phyloP scores from a whole-genome alignment of 768 basidiomycete genomes.

The Leucosporidium scottii region DNA sequence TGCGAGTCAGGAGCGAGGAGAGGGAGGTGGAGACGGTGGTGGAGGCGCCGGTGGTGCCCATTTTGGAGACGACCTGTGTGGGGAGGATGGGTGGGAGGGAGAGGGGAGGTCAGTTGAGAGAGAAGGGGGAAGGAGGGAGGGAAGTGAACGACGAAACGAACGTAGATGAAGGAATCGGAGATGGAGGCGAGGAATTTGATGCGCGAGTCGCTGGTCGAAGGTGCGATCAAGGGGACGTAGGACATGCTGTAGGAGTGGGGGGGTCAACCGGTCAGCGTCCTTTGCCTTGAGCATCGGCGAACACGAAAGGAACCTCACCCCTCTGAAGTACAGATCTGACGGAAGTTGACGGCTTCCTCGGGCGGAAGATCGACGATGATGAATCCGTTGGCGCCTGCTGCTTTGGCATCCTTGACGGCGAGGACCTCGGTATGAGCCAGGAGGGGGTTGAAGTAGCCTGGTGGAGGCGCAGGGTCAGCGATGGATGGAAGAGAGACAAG shows the following conservation, averaged over 20 bases:
- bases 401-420: constrained; percentile 78
- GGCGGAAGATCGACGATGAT: constrained; percentile 97
- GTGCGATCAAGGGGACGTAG: constrained; percentile 91
- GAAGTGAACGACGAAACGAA: constrained; percentile 45
- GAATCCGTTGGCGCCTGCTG: constrained; percentile 92
- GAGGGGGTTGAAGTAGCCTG: constrained; percentile 96
- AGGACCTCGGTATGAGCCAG: constrained; percentile 92
- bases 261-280: background rate
- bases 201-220: constrained; percentile 77
- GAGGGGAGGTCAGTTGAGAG: too few species aligned
- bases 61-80: constrained; percentile 47
- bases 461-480: too few species aligned
- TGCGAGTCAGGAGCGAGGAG: constrained; percentile 73
- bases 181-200: constrained; percentile 87
- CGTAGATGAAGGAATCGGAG: constrained; percentile 94
- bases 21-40: constrained; percentile 67
- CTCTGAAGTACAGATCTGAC: constrained; percentile 71
- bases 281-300: background rate
- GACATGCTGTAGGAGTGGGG: constrained; percentile 57
- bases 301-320: constrained; percentile 52
- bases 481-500: too few species aligned
- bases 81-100: too few species aligned
- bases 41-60: constrained; percentile 97
- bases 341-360: constrained; percentile 86
- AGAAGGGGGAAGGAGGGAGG: background rate